Percentiles rank a stretch among this genome's conserved stretches.
These are phyloP conservation scores for Sophora flavescens DNA, from an alignment of 306 rosid species.

Conservation along the genomic window DNA sequence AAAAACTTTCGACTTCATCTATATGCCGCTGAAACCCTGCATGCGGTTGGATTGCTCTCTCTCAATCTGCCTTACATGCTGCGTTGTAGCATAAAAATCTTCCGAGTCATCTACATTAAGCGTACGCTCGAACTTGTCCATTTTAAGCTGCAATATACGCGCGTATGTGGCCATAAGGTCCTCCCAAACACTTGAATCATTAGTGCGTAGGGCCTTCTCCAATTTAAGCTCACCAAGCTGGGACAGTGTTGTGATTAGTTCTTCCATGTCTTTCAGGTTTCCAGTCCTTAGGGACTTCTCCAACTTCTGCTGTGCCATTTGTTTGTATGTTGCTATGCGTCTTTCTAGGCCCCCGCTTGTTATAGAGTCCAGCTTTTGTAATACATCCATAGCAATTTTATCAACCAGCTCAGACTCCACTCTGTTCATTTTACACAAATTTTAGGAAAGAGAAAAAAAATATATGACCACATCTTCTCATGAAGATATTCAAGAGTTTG, in stretches of 20 bases:
- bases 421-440: constrained; percentile 27
- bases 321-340: constrained; percentile 11
- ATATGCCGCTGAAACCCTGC: constrained; percentile 16
- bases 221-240: constrained; percentile 45
- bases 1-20: background rate
- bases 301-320: constrained; percentile 36
- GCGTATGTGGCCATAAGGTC: constrained; percentile 23
- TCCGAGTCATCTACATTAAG: background rate
- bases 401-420: constrained; percentile 44
- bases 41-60: background rate
- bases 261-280: constrained; percentile 30
- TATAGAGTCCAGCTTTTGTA: too few relatives aligned
- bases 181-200: constrained; percentile 25
- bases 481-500: too few relatives aligned
- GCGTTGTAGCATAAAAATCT: background rate
- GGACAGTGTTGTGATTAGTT: background rate
- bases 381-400: constrained; percentile 26
- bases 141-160: constrained; percentile 32
- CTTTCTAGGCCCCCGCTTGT: constrained; percentile 34
- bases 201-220: constrained; percentile 36
- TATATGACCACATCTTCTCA: too few relatives aligned
- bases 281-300: constrained; percentile 41
- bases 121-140: background rate
- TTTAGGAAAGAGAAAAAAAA: background rate
- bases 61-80: background rate